Evolutionary conservation across 129 eudicot genomes (phyloP).

Genomic region (Logfia minima): DNA sequence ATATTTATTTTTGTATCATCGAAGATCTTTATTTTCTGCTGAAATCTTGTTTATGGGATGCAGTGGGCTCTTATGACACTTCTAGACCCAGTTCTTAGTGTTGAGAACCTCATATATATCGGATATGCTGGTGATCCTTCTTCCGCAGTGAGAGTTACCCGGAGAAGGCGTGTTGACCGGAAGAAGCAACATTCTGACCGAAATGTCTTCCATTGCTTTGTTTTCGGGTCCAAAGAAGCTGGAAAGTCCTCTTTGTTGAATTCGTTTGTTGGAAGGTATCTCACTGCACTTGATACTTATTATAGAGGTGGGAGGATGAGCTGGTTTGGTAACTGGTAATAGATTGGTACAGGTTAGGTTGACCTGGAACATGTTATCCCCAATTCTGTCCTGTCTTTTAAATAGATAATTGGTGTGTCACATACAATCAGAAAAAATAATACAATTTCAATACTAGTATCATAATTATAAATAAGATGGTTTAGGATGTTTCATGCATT

Average conservation of each 20-base stretch:
- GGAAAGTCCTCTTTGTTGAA: constrained; percentile 78
- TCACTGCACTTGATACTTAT: constrained; percentile 8
- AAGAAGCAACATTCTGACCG: constrained; percentile 88
- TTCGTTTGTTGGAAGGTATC: constrained; percentile 82
- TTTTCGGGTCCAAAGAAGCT: constrained; percentile 86
- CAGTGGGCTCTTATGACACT: constrained; percentile 99
- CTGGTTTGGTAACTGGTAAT: neutral
- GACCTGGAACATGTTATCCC: neutral
- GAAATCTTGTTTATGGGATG: constrained; percentile 23
- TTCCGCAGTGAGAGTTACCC: constrained; percentile 80
- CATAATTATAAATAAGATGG: too few relatives aligned
- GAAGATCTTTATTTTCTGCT: neutral
- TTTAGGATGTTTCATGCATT: neutral
- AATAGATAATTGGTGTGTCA: neutral
- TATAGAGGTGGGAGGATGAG: constrained; percentile 5
- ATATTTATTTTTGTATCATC: neutral
- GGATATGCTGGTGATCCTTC: constrained; percentile 84
- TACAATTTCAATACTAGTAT: neutral
- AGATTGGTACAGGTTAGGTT: neutral
- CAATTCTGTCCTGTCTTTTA: neutral
- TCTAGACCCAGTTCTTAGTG: constrained; percentile 74
- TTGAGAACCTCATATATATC: constrained; percentile 83
- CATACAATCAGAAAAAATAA: neutral
- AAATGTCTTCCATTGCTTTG: constrained; percentile 86
- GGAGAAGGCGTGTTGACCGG: constrained; percentile 83